Evolutionary conservation across 305 asterid genomes (phyloP).

Genomic region (Caryopteris hybrid): DNA sequence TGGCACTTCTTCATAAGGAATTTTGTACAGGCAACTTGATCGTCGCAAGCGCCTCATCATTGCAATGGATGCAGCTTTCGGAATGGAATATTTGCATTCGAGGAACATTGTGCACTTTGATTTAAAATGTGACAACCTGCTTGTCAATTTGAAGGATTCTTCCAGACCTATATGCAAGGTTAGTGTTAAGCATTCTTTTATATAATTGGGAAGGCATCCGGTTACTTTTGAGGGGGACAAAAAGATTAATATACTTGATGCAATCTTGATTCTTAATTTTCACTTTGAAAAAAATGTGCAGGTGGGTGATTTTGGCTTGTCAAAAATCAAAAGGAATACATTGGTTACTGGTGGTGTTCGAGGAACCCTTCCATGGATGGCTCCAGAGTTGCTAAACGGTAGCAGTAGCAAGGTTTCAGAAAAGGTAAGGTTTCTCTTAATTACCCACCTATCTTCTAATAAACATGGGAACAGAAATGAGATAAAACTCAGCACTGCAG

Average conservation of each 20-base stretch:
- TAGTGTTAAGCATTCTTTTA: neutral
- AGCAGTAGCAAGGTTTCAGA: constrained; percentile 89
- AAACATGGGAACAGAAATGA: neutral
- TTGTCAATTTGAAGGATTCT: constrained; percentile 88
- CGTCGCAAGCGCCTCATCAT: constrained; percentile 87
- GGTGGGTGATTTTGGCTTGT: constrained; percentile 94
- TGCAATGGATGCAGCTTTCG: constrained; percentile 97
- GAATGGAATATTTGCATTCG: constrained; percentile 91
- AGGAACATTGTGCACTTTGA: constrained; percentile 93
- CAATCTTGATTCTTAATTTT: neutral
- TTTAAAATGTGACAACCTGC: constrained; percentile 88
- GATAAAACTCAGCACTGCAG: neutral
- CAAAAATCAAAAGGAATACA: constrained; percentile 87
- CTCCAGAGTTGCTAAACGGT: no score
- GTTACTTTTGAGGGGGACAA: no score
- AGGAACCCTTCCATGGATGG: constrained; percentile 97
- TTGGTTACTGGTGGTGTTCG: constrained; percentile 92
- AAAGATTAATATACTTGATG: constrained; percentile 1
- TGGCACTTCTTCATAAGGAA: constrained; percentile 11
- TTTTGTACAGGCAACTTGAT: constrained; percentile 69
- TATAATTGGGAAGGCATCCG: no score
- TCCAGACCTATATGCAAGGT: constrained; percentile 97
- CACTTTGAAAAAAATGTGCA: constrained; percentile 14
- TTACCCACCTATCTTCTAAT: neutral
- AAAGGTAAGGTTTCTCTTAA: constrained; percentile 43